These are phyloP conservation scores for Podila epigama DNA, from an alignment of 192 early-diverging fungal species.

Conservation along the genomic window DNA sequence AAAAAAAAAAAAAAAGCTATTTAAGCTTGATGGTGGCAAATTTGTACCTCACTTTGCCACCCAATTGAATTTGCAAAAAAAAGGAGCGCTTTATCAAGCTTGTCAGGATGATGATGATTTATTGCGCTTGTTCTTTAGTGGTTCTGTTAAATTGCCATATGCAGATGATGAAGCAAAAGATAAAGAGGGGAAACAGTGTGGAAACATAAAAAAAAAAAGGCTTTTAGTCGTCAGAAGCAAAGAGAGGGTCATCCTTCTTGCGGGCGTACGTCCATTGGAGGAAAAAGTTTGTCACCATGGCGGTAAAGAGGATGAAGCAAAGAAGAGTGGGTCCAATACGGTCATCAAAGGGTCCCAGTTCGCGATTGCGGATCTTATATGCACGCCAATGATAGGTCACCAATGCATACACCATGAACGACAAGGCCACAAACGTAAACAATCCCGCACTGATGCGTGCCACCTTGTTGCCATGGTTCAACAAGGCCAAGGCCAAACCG, in stretches of 20 bases:
- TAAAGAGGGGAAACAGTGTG: too few relatives aligned
- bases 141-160: too few relatives aligned
- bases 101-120: too few relatives aligned
- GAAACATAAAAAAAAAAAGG: too few relatives aligned
- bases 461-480: conserved; percentile 83
- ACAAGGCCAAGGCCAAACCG: conserved; percentile 73
- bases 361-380: conserved; percentile 43
- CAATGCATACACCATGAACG: conserved; percentile 82
- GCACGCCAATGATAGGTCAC: conserved; percentile 80
- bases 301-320: conserved; percentile 68
- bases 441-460: conserved; percentile 57
- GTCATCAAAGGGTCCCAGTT: conserved; percentile 81
- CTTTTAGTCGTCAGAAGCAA: not conserved
- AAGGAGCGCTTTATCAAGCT: too few relatives aligned
- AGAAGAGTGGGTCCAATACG: conserved; percentile 75
- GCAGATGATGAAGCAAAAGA: not conserved
- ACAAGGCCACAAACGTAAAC: conserved; percentile 72
- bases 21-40: too few relatives aligned
- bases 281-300: conserved; percentile 74
- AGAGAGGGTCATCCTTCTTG: not conserved
- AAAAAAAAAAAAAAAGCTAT: conserved; percentile 11
- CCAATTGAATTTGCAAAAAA: too few relatives aligned
- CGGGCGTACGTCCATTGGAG: not conserved
- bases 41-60: too few relatives aligned
- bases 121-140: too few relatives aligned